Percentiles rank a stretch among this genome's conserved stretches.
phyloP scores from a whole-genome alignment of 371 early-diverging fungal genomes.

The Gilbertella persicaria region DNA sequence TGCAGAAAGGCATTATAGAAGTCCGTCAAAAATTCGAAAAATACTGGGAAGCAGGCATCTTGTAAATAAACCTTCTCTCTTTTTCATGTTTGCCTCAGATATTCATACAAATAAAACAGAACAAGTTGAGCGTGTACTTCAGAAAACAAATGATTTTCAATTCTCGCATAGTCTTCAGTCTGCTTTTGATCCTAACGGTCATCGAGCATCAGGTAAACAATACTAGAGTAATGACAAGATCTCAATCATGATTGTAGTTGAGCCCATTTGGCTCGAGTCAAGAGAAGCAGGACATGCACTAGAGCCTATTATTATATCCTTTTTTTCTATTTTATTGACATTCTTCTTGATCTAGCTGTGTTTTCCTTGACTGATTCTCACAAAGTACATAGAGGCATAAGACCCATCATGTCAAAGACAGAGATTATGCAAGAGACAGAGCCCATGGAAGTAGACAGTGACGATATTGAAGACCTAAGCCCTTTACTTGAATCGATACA shows the following conservation, averaged over 20 bases:
- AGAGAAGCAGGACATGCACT: background rate
- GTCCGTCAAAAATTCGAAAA: conserved; percentile 74
- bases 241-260: background rate
- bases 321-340: too few relatives aligned
- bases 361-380: conserved; percentile 5
- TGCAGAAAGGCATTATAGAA: conserved; percentile 79
- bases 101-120: conserved; percentile 1
- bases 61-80: background rate
- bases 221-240: background rate
- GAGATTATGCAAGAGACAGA: background rate
- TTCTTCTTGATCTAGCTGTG: background rate
- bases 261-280: background rate
- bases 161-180: conserved; percentile 7
- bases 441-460: background rate
- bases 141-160: background rate
- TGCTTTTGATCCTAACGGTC: conserved; percentile 10
- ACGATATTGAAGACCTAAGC: background rate
- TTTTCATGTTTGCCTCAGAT: conserved; percentile 10
- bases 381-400: background rate
- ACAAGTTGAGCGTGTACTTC: background rate
- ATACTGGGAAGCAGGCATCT: conserved; percentile 6
- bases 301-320: conserved; percentile 26
- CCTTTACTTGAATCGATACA: conserved; percentile 1
- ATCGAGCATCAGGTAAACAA: conserved; percentile 3
- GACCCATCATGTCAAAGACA: conserved; percentile 10